phyloP scores from a whole-genome alignment of 257 asterid species.

The Solanum bulbocastanum region DNA sequence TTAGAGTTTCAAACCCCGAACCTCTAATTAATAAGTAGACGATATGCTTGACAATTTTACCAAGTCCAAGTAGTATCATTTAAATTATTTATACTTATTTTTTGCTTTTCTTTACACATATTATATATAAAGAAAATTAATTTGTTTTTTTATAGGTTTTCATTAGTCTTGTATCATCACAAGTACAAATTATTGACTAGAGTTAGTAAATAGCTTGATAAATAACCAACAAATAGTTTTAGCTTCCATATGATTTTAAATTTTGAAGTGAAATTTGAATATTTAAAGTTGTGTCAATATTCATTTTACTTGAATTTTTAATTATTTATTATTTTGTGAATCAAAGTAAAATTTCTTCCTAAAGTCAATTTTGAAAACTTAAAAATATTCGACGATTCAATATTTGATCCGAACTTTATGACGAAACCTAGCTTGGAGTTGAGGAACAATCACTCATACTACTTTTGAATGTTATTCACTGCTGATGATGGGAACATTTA shows the following conservation, averaged over 20 bases:
- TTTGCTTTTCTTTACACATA: too few relatives aligned
- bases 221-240: not conserved
- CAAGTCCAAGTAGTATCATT: not conserved
- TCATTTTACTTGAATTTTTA: not conserved
- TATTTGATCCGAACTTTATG: not conserved
- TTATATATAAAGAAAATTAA: not conserved
- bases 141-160: too few relatives aligned
- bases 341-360: not conserved
- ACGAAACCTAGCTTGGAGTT: not conserved
- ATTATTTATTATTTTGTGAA: not conserved
- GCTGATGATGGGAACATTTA: too few relatives aligned
- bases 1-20: not conserved
- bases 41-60: not conserved
- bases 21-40: not conserved
- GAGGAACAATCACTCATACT: not conserved
- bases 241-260: not conserved
- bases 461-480: not conserved
- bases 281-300: not conserved
- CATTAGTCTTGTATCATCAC: not conserved
- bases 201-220: not conserved
- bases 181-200: not conserved
- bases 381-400: not conserved
- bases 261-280: not conserved
- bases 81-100: not conserved
- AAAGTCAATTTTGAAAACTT: not conserved